Evolutionary conservation across 2,329 filamentous ascomycete species (phyloP).

Genomic region (Chaetomium sp.): DNA sequence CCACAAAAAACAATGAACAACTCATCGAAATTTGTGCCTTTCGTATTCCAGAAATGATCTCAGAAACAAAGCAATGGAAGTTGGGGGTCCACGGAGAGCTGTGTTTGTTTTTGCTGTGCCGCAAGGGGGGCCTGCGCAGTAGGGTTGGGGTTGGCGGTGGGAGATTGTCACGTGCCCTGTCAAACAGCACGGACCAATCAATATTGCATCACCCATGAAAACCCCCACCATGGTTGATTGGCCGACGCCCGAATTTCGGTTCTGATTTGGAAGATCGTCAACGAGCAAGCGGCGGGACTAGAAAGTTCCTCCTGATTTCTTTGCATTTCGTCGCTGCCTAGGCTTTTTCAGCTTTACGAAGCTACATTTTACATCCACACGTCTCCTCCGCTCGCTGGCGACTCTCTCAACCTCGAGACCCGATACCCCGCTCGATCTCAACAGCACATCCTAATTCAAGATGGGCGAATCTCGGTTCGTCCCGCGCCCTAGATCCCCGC

Average conservation of each 20-base stretch:
- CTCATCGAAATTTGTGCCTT: too few relatives aligned
- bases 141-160: neutral
- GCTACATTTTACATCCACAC: neutral
- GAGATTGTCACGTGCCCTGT: neutral
- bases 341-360: neutral
- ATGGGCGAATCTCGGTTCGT: conserved; percentile 45
- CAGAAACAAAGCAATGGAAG: too few relatives aligned
- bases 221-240: conserved; percentile 35
- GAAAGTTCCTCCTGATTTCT: conserved; percentile 17
- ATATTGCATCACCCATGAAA: conserved; percentile 16
- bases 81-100: too few relatives aligned
- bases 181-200: conserved; percentile 15
- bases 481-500: conserved; percentile 7
- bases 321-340: conserved; percentile 14
- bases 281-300: conserved; percentile 17
- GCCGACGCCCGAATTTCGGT: conserved; percentile 29
- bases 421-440: conserved; percentile 1
- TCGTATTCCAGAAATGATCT: too few relatives aligned
- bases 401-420: neutral
- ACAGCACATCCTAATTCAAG: conserved; percentile 26
- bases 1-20: too few relatives aligned
- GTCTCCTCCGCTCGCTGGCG: conserved; percentile 2
- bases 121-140: too few relatives aligned
- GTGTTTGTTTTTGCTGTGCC: too few relatives aligned
- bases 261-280: conserved; percentile 23